Evolutionary conservation across 176 grass and related monocot species (phyloP).

Genomic region (Paspalum vaginatum): DNA sequence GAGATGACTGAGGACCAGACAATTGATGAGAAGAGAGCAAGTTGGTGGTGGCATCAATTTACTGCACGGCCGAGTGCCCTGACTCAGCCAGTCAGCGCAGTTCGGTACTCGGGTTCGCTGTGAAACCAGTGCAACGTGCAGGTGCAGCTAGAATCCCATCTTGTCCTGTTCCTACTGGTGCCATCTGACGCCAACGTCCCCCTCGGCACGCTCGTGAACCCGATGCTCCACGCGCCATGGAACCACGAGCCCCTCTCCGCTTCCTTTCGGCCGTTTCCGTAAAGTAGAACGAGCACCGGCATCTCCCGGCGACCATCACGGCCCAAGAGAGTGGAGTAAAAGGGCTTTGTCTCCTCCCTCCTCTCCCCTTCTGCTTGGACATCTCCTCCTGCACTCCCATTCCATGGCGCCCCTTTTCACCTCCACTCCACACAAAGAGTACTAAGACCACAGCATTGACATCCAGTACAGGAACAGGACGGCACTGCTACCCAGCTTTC

Average conservation of each 20-base stretch:
- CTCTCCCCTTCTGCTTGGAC: slow-evolving; percentile 31
- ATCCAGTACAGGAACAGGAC: neutral
- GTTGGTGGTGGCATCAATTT: too few relatives aligned
- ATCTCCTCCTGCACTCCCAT: neutral
- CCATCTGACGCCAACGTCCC: slow-evolving; percentile 23
- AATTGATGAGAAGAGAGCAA: too few relatives aligned
- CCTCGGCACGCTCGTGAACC: slow-evolving; percentile 14
- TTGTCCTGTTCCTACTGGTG: slow-evolving; percentile 1
- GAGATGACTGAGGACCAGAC: too few relatives aligned
- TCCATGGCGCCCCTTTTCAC: neutral
- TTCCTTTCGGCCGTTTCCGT: slow-evolving; percentile 36
- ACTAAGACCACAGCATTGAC: neutral
- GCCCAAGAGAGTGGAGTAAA: too few relatives aligned
- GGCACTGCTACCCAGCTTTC: slow-evolving; percentile 35
- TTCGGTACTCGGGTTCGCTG: too few relatives aligned
- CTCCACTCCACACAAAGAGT: neutral
- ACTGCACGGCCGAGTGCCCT: neutral
- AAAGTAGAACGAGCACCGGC: neutral
- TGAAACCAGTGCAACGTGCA: neutral
- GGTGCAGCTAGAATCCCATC: slow-evolving; percentile 7
- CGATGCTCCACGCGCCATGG: slow-evolving; percentile 1
- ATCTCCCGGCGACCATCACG: slow-evolving; percentile 18
- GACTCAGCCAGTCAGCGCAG: neutral
- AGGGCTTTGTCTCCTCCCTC: slow-evolving; percentile 28
- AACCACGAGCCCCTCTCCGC: slow-evolving; percentile 26